Conservation (phyloP, 805 yeast genomes). For the Sugiyamaella mastotermitis region DNA sequence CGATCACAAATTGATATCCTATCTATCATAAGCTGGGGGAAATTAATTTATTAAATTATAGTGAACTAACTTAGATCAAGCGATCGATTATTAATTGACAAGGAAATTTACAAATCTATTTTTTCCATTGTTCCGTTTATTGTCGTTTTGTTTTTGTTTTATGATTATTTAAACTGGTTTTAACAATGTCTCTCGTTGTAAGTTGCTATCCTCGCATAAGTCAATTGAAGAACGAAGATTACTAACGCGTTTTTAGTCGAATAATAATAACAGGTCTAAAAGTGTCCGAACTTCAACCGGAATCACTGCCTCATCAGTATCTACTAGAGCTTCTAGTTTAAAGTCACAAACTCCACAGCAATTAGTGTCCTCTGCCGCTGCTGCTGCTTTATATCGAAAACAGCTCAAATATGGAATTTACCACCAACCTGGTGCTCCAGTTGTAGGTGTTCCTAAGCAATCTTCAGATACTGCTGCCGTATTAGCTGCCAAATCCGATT, state of each 20-base stretch:
- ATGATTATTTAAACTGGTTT: background rate
- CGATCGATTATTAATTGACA: no score
- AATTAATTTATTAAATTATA: no score
- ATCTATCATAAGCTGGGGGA: no score
- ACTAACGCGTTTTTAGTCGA: background rate
- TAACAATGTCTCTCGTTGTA: slow-evolving; percentile 11
- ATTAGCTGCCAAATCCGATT: slow-evolving; percentile 28
- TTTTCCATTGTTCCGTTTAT: no score
- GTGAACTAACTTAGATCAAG: no score
- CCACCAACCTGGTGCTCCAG: slow-evolving; percentile 31
- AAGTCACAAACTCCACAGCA: slow-evolving; percentile 5
- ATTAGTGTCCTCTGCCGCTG: slow-evolving; percentile 23
- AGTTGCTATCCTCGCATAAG: background rate
- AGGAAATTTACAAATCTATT: no score
- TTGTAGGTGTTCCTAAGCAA: slow-evolving; percentile 30
- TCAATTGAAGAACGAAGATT: background rate
- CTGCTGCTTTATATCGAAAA: slow-evolving; percentile 31
- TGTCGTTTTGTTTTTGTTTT: background rate
- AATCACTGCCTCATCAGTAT: background rate
- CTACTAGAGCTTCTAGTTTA: background rate
- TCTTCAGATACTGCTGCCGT: slow-evolving; percentile 30
- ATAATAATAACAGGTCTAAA: background rate
- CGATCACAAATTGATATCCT: no score
- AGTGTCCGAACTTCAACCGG: background rate
- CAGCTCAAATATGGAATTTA: slow-evolving; percentile 30